Conservation (phyloP, 768 basidiomycete genomes). For the Auricularia heimuer region DNA sequence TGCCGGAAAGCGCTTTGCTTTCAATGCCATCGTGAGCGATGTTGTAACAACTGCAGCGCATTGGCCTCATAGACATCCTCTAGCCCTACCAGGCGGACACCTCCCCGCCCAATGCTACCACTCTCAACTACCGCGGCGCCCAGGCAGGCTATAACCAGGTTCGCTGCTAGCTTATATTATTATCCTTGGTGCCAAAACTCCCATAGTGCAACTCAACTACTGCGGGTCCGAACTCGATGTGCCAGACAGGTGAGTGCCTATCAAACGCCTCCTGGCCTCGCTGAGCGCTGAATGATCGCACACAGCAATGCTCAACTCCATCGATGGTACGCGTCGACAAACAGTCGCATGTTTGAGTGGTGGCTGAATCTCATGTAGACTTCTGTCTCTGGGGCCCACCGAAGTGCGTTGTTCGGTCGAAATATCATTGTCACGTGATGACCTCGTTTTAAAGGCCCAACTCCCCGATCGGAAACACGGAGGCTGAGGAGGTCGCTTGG, state of each 20-base stretch:
- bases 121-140: conserved; percentile 11
- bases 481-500: conserved; percentile 65
- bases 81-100: conserved; percentile 46
- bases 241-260: not conserved
- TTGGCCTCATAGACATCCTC: not conserved
- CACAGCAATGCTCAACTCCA: conserved; percentile 11
- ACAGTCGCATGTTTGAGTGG: not conserved
- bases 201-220: not conserved
- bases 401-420: conserved; percentile 5
- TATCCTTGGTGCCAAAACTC: not conserved
- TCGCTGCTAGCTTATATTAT: conserved; percentile 2
- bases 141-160: conserved; percentile 17
- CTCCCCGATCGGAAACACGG: conserved; percentile 51
- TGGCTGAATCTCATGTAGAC: conserved; percentile 28
- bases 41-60: not conserved
- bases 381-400: conserved; percentile 61
- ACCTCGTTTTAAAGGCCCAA: conserved; percentile 20
- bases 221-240: conserved; percentile 5
- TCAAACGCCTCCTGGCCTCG: not conserved
- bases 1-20: conserved; percentile 17
- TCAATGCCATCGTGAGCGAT: conserved; percentile 10
- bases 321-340: conserved; percentile 12
- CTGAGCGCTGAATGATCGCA: conserved; percentile 18
- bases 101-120: not conserved
- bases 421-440: not conserved